These are phyloP conservation scores for Calocybe cyanea DNA, from an alignment of 768 basidiomycete genomes.

Conservation along the genomic window DNA sequence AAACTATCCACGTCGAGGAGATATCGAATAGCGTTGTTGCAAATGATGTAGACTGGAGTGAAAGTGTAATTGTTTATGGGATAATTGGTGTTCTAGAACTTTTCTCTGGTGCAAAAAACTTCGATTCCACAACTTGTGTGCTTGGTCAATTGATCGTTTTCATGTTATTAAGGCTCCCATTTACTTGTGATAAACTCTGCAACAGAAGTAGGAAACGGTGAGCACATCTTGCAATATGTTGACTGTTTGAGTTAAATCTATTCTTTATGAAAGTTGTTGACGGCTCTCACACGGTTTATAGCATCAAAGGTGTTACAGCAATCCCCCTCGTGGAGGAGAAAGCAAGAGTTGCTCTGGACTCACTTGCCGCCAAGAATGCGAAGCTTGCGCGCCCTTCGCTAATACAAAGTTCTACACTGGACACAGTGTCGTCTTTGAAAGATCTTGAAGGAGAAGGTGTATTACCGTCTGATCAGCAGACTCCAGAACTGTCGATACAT, in stretches of 20 bases:
- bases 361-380: slow-evolving; percentile 49
- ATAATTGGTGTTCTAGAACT: slow-evolving; percentile 72
- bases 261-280: slow-evolving; percentile 55
- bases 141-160: slow-evolving; percentile 6
- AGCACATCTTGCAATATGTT: slow-evolving; percentile 23
- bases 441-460: slow-evolving; percentile 11
- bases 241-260: slow-evolving; percentile 3
- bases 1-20: slow-evolving; percentile 50
- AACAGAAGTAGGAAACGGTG: slow-evolving; percentile 61
- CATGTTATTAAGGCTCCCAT: slow-evolving; percentile 54
- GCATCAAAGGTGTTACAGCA: slow-evolving; percentile 62
- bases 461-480: slow-evolving; percentile 13
- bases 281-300: slow-evolving; percentile 55
- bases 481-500: slow-evolving; percentile 12
- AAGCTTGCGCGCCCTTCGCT: slow-evolving; percentile 44
- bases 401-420: slow-evolving; percentile 25
- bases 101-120: slow-evolving; percentile 55
- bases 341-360: slow-evolving; percentile 50
- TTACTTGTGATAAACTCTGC: slow-evolving; percentile 68
- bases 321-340: slow-evolving; percentile 70
- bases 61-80: slow-evolving; percentile 63
- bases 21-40: slow-evolving; percentile 26
- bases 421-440: slow-evolving; percentile 13
- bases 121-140: neutral
- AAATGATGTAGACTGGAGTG: slow-evolving; percentile 47